Percentiles rank a stretch among this genome's conserved stretches.
These are phyloP conservation scores for Backusella westeae DNA, from an alignment of 192 early-diverging fungal species.

Conservation along the genomic window DNA sequence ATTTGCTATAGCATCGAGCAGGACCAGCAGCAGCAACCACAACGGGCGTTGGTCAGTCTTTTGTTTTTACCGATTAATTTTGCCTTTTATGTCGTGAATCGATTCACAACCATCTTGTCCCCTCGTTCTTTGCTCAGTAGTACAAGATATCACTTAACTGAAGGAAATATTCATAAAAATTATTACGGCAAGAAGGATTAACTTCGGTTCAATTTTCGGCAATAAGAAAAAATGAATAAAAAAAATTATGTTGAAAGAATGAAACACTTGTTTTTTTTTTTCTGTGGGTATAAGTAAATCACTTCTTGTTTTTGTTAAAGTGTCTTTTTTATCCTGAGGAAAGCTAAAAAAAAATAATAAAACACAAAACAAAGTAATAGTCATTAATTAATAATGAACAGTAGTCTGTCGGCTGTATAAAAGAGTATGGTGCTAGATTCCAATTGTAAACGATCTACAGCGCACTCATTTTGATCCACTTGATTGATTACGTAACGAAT, in stretches of 20 bases:
- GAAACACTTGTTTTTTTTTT: not conserved
- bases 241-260: not conserved
- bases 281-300: not conserved
- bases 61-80: conserved; percentile 57
- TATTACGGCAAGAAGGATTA: not conserved
- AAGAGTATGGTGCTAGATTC: too few relatives aligned
- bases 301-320: not conserved
- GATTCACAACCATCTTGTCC: conserved; percentile 27
- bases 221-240: not conserved
- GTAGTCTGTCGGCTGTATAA: not conserved
- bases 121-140: conserved; percentile 1
- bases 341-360: not conserved
- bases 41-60: conserved; percentile 27
- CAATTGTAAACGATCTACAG: not conserved
- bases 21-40: conserved; percentile 41
- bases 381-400: not conserved
- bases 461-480: not conserved
- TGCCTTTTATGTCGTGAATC: conserved; percentile 28
- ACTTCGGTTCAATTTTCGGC: not conserved
- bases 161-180: not conserved
- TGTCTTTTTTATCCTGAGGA: not conserved
- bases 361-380: too few relatives aligned
- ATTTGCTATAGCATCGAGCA: conserved; percentile 50
- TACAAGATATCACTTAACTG: not conserved
- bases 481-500: not conserved